Evolutionary conservation across 805 yeast genomes (phyloP).

Genomic region (Wickerhamomyces strasburgensis): DNA sequence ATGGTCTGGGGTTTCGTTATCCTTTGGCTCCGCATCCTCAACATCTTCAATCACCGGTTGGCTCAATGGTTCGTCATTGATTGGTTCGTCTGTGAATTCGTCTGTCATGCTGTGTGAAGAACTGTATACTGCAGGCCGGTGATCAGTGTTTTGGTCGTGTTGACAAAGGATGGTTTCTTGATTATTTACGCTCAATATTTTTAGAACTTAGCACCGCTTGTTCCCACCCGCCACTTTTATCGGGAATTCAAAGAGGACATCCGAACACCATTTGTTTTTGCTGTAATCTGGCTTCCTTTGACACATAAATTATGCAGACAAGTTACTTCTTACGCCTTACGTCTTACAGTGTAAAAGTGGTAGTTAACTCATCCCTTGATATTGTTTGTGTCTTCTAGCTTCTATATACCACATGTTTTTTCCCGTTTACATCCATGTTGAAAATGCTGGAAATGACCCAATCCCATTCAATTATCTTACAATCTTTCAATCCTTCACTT

Average conservation of each 20-base stretch:
- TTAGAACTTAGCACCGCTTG: no score
- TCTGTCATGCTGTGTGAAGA: neutral
- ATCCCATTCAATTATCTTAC: conserved; percentile 53
- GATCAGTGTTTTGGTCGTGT: no score
- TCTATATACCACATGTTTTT: conserved; percentile 1
- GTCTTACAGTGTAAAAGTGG: no score
- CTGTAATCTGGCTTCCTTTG: no score
- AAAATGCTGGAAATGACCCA: conserved; percentile 58
- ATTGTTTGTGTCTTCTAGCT: neutral
- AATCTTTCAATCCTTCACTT: conserved; percentile 10
- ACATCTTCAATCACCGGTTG: neutral
- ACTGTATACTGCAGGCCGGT: no score
- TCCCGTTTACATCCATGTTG: conserved; percentile 31
- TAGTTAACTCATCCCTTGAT: no score
- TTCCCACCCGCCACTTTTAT: neutral
- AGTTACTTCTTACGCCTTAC: no score
- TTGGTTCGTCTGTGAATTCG: conserved; percentile 3
- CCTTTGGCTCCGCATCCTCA: neutral
- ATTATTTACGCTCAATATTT: no score
- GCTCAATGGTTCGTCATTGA: neutral
- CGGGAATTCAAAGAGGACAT: neutral
- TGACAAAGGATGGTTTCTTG: no score
- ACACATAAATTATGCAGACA: no score
- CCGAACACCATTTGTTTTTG: neutral
- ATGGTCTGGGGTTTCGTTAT: neutral